Conservation (phyloP, 805 yeast species). For the Maudiozyma serrabonitensis region DNA sequence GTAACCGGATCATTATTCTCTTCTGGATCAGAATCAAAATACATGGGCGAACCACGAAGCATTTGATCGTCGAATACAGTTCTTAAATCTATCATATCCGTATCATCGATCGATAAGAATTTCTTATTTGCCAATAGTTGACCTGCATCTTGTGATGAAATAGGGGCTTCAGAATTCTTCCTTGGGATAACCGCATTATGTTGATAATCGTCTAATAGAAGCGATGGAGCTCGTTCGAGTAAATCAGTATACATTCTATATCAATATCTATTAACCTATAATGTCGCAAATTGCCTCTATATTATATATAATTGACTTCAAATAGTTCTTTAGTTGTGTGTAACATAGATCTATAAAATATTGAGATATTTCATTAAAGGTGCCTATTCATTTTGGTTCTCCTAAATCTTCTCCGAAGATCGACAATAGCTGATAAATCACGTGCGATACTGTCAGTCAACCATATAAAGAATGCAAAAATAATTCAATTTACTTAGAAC, state of each 20-base stretch:
- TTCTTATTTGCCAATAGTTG: background rate
- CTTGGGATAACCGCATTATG: background rate
- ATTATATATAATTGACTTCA: background rate
- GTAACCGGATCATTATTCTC: constrained; percentile 5
- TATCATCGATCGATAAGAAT: constrained; percentile 21
- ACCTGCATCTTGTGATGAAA: constrained; percentile 3
- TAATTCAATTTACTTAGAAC: too few species aligned
- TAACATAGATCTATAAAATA: too few species aligned
- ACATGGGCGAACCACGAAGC: constrained; percentile 27
- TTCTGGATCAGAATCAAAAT: constrained; percentile 16
- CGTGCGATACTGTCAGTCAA: too few species aligned
- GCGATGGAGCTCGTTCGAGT: background rate
- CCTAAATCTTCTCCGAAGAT: too few species aligned
- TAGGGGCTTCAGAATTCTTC: background rate
- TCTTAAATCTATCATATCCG: constrained; percentile 22
- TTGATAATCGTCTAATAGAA: background rate
- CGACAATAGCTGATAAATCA: too few species aligned
- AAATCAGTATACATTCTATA: background rate
- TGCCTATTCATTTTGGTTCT: too few species aligned
- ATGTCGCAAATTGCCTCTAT: background rate
- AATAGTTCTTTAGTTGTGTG: background rate
- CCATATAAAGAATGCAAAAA: too few species aligned
- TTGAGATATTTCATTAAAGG: too few species aligned
- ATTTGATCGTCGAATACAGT: constrained; percentile 27
- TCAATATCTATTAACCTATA: too few species aligned